Evolutionary conservation across 768 basidiomycete genomes (phyloP).

Genomic region (Hericium rajendrae): DNA sequence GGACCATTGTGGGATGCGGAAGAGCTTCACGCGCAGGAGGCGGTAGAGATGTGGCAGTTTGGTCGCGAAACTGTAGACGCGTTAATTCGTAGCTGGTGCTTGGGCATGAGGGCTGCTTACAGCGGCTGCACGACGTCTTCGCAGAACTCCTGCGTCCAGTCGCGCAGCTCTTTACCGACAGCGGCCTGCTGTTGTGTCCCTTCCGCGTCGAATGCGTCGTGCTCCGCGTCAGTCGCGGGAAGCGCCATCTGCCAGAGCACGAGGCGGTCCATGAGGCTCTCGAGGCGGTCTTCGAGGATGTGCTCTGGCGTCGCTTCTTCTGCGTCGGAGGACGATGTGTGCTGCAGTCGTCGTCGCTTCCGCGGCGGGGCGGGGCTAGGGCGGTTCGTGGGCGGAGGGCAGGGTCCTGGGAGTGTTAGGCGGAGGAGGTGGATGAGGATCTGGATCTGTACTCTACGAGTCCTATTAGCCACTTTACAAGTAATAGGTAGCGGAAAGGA

Average conservation of each 20-base stretch:
- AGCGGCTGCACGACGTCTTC: slow-evolving; percentile 55
- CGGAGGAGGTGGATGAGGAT: slow-evolving; percentile 61
- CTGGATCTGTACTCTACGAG: slow-evolving; percentile 61
- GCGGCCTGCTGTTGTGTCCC: neutral
- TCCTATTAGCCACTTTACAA: neutral
- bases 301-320: slow-evolving; percentile 9
- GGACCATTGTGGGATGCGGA: slow-evolving; percentile 12
- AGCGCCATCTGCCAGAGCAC: slow-evolving; percentile 62
- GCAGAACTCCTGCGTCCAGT: slow-evolving; percentile 72
- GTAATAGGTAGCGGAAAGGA: neutral
- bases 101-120: slow-evolving; percentile 28
- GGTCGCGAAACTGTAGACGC: neutral
- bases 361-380: slow-evolving; percentile 5
- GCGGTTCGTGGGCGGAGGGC: slow-evolving; percentile 17
- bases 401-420: slow-evolving; percentile 47
- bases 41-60: slow-evolving; percentile 10
- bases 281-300: slow-evolving; percentile 49
- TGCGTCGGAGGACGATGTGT: slow-evolving; percentile 16
- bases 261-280: slow-evolving; percentile 69
- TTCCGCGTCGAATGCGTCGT: neutral
- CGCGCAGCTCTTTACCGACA: slow-evolving; percentile 19
- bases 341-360: slow-evolving; percentile 13
- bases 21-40: slow-evolving; percentile 13
- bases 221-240: slow-evolving; percentile 19
- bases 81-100: neutral